phyloP scores from a whole-genome alignment of 176 grass and related monocot genomes.

The Raddia distichophylla region DNA sequence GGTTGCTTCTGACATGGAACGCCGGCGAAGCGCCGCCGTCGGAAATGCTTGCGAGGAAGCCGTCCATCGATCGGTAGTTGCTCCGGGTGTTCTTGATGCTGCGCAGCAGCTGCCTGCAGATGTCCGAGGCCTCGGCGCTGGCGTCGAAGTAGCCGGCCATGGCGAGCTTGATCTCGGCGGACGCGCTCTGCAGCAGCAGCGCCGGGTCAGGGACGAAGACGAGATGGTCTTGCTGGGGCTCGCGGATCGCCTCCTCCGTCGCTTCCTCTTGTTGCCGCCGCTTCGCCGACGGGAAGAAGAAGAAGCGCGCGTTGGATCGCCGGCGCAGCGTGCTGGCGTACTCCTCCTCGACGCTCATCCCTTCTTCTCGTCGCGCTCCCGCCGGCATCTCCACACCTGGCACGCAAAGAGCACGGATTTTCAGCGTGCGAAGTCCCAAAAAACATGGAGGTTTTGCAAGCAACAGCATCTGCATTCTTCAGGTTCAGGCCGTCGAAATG shows the following conservation, averaged over 20 bases:
- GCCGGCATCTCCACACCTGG: constrained; percentile 18
- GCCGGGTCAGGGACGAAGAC: neutral
- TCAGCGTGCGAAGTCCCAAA: neutral
- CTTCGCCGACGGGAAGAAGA: neutral
- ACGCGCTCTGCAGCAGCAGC: constrained; percentile 21
- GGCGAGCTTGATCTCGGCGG: constrained; percentile 26
- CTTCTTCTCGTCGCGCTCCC: neutral
- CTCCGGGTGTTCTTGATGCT: constrained; percentile 43
- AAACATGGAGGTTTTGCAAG: neutral
- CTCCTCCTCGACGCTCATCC: constrained; percentile 41
- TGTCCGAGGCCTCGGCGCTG: constrained; percentile 48
- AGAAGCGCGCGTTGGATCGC: constrained; percentile 36
- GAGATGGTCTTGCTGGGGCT: constrained; percentile 11
- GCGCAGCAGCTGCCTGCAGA: constrained; percentile 46
- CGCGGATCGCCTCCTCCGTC: constrained; percentile 29
- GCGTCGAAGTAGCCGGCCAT: constrained; percentile 51
- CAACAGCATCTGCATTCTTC: no score
- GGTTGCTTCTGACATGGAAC: constrained; percentile 35
- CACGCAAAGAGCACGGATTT: neutral
- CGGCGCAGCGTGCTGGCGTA: constrained; percentile 41
- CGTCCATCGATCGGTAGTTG: constrained; percentile 50
- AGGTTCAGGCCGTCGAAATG: neutral
- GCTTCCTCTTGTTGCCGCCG: neutral
- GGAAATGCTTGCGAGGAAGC: constrained; percentile 44
- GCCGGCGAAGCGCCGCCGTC: neutral